Evolutionary conservation across 139 green algal genomes (phyloP), one percentile per base, ranked within the genome.

Genomic region (Tetraselmis chui): DNA sequence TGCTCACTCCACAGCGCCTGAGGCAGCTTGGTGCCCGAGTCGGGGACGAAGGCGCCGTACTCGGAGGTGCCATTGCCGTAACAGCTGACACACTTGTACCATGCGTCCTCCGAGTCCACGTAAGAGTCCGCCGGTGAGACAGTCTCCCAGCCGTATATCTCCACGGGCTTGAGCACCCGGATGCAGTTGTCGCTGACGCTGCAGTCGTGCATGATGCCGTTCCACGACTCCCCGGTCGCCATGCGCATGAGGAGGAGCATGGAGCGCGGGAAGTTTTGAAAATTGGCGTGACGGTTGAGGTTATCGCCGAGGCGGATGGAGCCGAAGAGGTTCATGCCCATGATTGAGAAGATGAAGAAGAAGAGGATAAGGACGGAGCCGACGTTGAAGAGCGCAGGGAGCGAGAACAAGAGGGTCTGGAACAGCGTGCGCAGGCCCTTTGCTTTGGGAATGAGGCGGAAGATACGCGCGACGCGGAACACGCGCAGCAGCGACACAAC

Each of bases 251-350:
- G 84, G 1, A 81, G 83, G 59, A 94, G 81, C 86, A 96, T 89
- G 0, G 90, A 81, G 30, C 80, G 79, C 1, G 81, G 80, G 76
- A 95, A 93, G 59, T 81, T 85, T 30, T 89, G 30, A 81, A 96
- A 96, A 85, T 95, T 96, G 75, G 91, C 91, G 29, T 95, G 85
- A 22, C 82, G 74, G 77, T 89, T 84, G 23, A 90, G 26, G 32
- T 76, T 80, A 74, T 84, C 76, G 28, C 91, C 88, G n/a, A 84
- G 28, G 78, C 87, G 89, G 30, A 96, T 81, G 26, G 83, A 80
- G 18, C 88, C 90, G 83, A 95, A 97, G 25, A 97, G 82, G 84
- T 94, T 93, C 89, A 95, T 94, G 59, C 92, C 93, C 28, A 95
- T 88, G 25, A 95, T 86, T 30, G 90, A 89, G 30, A 89, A 95